These are phyloP conservation scores for Exophiala viscosa DNA, from an alignment of 2,329 filamentous ascomycete species.

Conservation along the genomic window DNA sequence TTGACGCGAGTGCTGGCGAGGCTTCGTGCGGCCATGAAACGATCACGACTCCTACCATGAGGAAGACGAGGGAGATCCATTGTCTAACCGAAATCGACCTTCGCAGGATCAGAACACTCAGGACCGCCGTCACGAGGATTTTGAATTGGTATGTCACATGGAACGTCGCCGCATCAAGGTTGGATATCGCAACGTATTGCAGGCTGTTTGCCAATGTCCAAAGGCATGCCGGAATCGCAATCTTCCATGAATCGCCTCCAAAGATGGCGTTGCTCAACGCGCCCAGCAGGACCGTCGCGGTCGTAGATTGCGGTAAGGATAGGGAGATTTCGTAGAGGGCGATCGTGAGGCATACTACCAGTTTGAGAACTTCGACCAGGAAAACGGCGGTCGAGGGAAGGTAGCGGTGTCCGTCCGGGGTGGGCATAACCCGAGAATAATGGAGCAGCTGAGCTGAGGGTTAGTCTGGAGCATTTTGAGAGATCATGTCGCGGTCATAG, in stretches of 20 bases:
- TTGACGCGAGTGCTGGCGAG: constrained; percentile 55
- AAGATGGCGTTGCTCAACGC: constrained; percentile 79
- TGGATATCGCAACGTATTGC: constrained; percentile 87
- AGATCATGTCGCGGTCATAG: neutral
- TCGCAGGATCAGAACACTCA: constrained; percentile 74
- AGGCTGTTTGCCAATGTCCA: constrained; percentile 93
- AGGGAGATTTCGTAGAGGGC: constrained; percentile 82
- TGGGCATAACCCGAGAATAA: constrained; percentile 92
- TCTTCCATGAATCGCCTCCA: constrained; percentile 87
- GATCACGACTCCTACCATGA: constrained; percentile 78
- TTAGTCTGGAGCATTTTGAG: constrained; percentile 7
- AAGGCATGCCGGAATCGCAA: constrained; percentile 80
- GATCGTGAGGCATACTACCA: constrained; percentile 79
- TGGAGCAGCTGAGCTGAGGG: constrained; percentile 68
- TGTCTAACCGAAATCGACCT: constrained; percentile 66
- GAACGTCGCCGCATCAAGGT: constrained; percentile 87
- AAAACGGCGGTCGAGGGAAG: constrained; percentile 92
- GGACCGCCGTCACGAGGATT: constrained; percentile 84
- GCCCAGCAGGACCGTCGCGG: constrained; percentile 73
- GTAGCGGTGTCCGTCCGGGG: constrained; percentile 76
- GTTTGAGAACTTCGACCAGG: constrained; percentile 86
- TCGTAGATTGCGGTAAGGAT: constrained; percentile 71
- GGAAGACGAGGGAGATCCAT: constrained; percentile 74
- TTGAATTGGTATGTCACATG: constrained; percentile 93
- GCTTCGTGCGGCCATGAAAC: constrained; percentile 71